These are phyloP conservation scores for Candida palmyrensis DNA, from an alignment of 805 yeast genomes.

Conservation along the genomic window DNA sequence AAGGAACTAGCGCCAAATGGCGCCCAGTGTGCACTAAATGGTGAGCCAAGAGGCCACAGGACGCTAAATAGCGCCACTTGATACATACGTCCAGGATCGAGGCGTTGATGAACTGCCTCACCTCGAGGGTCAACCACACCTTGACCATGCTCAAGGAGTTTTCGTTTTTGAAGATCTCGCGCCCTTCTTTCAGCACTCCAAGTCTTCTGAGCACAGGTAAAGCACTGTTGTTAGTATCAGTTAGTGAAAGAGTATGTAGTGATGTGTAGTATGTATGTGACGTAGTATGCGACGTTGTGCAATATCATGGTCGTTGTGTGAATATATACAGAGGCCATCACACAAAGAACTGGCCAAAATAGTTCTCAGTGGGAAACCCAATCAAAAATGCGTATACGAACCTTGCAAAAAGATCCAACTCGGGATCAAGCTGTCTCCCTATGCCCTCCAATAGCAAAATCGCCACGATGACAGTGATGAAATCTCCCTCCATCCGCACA, in stretches of 20 bases:
- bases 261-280: not conserved
- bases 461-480: slow-evolving; percentile 92
- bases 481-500: slow-evolving; percentile 97
- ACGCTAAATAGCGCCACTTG: no score
- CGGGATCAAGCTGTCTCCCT: slow-evolving; percentile 91
- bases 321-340: not conserved
- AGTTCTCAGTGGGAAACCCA: slow-evolving; percentile 37
- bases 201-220: slow-evolving; percentile 80
- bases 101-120: slow-evolving; percentile 78
- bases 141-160: slow-evolving; percentile 77
- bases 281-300: not conserved
- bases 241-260: slow-evolving; percentile 11
- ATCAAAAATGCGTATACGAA: slow-evolving; percentile 54
- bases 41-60: no score
- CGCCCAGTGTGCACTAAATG: no score
- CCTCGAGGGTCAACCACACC: slow-evolving; percentile 88
- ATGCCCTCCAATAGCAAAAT: slow-evolving; percentile 89
- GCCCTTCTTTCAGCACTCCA: slow-evolving; percentile 64
- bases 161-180: slow-evolving; percentile 48
- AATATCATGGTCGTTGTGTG: no score
- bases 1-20: no score
- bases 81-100: slow-evolving; percentile 71
- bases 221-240: slow-evolving; percentile 56
- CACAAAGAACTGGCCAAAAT: slow-evolving; percentile 9
- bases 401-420: slow-evolving; percentile 93